Base-by-base conservation (phyloP, 345 rosid genomes). In the Eucalyptus cladocalyx region DNA sequence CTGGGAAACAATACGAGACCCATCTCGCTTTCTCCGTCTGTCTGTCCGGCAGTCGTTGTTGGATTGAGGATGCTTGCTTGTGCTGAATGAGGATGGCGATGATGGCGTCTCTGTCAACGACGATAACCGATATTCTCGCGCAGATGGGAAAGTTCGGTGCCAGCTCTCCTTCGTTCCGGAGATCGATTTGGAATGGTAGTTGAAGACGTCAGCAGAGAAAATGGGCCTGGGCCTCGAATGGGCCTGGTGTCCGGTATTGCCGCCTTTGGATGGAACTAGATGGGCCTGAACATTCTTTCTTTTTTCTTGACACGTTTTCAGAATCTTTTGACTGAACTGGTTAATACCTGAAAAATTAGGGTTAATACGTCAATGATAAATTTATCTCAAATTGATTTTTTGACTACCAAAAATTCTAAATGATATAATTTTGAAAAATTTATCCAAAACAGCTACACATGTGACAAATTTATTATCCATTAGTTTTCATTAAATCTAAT, bases 291-390 rank as follows among this genome's bases (percentile, higher is more conserved):
- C 62, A 23, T 30, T 23, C 62, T 5, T 56, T 0, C 14, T 56
- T 56, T 56, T 62, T 62, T 62, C 43, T 0, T 10, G 0, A 5
- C 3, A 1, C 8, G 80, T 69, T 37, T 34, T 34, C 2, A 8
- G 8, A 72, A 37, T 72, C 5, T 69, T 34, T 69, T 0, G 81
- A 37, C 45, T 24, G 0, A 16, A 72, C 9, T 72, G 26, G 2
- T 48, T 48, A 47, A 47, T 47, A 47, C 14, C 2, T 53, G 1
- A 21, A 53, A 53, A 21, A 8, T n/a, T n/a, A n/a, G n/a, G n/a
- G n/a, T 19, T 8, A 11, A 2, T 53, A 53, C 2, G 0, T 0
- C 1, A 2, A 1, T 7, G 0, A 53, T 3, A 53, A 53, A 53
- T 53, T 53, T 53, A 53, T 53, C 5, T 0, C 4, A 53, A 53